A percentile compares a stretch with the other conserved stretches of the same genome.
Conservation (phyloP, 257 asterid species). For the Eucommia ulmoides region DNA sequence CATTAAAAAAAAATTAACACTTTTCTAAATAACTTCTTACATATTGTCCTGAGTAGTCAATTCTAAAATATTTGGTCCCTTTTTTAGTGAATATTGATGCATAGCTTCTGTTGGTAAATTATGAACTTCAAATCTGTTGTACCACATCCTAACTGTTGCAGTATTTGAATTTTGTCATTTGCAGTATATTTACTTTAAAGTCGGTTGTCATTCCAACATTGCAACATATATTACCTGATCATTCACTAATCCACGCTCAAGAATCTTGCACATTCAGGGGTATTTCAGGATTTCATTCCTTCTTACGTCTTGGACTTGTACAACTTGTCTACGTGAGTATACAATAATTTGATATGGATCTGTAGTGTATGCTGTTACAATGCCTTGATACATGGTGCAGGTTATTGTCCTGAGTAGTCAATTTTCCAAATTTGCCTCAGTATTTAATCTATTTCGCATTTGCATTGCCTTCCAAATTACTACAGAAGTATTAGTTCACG, state of each 20-base stretch:
- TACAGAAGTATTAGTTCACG: no score
- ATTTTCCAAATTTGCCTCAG: no score
- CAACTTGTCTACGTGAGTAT: conserved; percentile 82
- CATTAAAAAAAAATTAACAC: no score
- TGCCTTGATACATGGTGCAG: no score
- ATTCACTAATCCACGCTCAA: conserved; percentile 20
- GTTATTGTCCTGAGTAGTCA: no score
- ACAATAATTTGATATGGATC: no score
- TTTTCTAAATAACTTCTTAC: no score
- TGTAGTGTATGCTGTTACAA: no score
- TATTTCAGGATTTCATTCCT: conserved; percentile 56
- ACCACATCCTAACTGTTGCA: not conserved
- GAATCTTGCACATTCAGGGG: conserved; percentile 39
- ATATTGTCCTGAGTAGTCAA: not conserved
- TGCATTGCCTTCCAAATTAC: no score
- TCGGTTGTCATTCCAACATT: conserved; percentile 62
- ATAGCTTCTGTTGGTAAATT: conserved; percentile 5
- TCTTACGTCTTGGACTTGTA: conserved; percentile 56
- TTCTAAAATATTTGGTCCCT: not conserved
- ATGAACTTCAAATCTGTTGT: not conserved
- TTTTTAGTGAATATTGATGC: not conserved
- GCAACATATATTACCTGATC: conserved; percentile 76
- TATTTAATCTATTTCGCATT: no score
- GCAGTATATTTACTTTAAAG: conserved; percentile 79
- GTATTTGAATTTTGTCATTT: not conserved